Base-by-base conservation (phyloP, 371 early-diverging fungal species). In the Mortierella sp. region DNA sequence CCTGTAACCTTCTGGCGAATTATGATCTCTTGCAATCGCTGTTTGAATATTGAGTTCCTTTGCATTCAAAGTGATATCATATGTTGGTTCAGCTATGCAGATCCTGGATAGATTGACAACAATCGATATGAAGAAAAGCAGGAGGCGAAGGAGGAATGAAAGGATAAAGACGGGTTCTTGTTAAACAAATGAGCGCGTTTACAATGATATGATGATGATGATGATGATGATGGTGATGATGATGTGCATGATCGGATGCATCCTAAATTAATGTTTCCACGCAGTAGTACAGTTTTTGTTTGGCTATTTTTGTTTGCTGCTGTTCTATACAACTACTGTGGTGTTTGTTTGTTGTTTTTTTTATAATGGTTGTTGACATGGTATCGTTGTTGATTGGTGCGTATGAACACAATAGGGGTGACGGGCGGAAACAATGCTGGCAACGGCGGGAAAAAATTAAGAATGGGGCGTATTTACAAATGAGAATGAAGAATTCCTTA, bases 31-130 rank as follows among this genome's bases (percentile, higher is more conserved):
- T 16, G 72, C 75, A 16, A 67, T 65, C 4, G 80, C 80, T 10
- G 71, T 80, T 45, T 80, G 80, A n/a, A 80, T 80, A 38, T 80
- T 74, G n/a, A 80, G 66, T 41, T 80, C 80, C 28, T 80, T 80
- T 43, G 80, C 80, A 62, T 80, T 80, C 22, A 80, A 28, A 16
- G 69, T 74, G 28, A 80, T 71, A 0, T 62, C 70, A 58, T 41
- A 74, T 16, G 75, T 68, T 13, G 80, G 80, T 8, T 80, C 72
- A 3, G 80, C 80, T 50, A 80, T 74, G 28, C 75, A 80, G 2
- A 80, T 63, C 32, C 80, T 80, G 70, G 43, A 16, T 47, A 11
- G 22, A 36, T 21, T 52, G 47, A 32, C 28, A 58, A 22, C 9
- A 59, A 41, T 13, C 15, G 45, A 28, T 21, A 59, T 41, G 43